Percentiles rank a stretch among this genome's conserved stretches.
Evolutionary conservation across 495 filamentous ascomycete genomes (phyloP).

Genomic region (Xylaria grammica): DNA sequence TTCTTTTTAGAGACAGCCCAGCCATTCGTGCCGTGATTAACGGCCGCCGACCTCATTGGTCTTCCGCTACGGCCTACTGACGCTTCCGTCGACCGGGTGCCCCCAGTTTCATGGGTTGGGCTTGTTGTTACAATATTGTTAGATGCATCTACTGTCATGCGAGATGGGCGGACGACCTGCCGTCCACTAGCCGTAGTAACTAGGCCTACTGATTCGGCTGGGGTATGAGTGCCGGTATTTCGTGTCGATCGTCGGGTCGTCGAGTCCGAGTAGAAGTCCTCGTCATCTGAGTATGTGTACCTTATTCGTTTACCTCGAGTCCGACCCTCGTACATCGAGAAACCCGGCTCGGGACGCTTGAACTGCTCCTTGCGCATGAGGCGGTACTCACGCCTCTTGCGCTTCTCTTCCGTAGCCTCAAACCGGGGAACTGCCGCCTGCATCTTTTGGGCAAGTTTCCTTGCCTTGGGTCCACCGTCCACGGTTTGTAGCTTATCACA

Average conservation of each 20-base stretch:
- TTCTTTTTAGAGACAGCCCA: conserved; percentile 68
- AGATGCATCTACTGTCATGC: conserved; percentile 76
- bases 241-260: conserved; percentile 72
- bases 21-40: conserved; percentile 49
- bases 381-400: conserved; percentile 90
- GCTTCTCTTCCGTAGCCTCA: conserved; percentile 95
- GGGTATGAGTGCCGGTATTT: conserved; percentile 72
- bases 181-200: conserved; percentile 90
- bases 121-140: conserved; percentile 47
- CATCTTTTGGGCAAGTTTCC: conserved; percentile 77
- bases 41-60: conserved; percentile 47
- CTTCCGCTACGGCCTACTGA: conserved; percentile 39
- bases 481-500: conserved; percentile 72
- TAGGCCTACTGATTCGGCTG: conserved; percentile 71
- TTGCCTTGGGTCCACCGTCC: conserved; percentile 80
- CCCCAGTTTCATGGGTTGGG: conserved; percentile 38
- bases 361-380: conserved; percentile 85
- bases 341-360: conserved; percentile 82
- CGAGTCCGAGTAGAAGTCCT: conserved; percentile 74
- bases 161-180: conserved; percentile 77
- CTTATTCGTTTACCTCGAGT: conserved; percentile 94
- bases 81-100: conserved; percentile 36
- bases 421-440: conserved; percentile 86
- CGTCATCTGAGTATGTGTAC: conserved; percentile 94
- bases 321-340: conserved; percentile 93